These are phyloP conservation scores for Dothideomycetes sp. DNA, from an alignment of 2,329 filamentous ascomycete genomes.

Conservation along the genomic window DNA sequence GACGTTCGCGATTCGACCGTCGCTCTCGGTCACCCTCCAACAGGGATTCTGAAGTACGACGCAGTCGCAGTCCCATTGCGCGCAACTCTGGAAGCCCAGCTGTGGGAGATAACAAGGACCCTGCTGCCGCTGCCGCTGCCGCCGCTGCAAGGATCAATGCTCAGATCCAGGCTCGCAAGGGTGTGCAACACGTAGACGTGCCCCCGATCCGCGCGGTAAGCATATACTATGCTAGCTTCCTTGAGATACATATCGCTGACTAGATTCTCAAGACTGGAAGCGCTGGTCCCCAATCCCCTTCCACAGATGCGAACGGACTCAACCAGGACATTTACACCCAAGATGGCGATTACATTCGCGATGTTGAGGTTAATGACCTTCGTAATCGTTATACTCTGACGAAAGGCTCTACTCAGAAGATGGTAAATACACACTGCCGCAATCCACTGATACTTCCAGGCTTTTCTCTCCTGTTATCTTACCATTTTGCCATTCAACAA, in stretches of 20 bases:
- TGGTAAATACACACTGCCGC: conserved; percentile 79
- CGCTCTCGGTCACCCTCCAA: conserved; percentile 72
- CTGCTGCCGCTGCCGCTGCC: conserved; percentile 68
- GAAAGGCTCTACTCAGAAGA: conserved; percentile 95
- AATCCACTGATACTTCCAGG: conserved; percentile 52
- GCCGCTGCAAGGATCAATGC: conserved; percentile 47
- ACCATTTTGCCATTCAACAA: conserved; percentile 19
- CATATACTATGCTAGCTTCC: background rate
- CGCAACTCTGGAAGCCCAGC: conserved; percentile 38
- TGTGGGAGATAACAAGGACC: conserved; percentile 39
- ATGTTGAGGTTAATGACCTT: conserved; percentile 97
- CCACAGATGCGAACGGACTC: conserved; percentile 38
- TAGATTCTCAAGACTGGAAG: conserved; percentile 12
- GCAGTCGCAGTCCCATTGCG: conserved; percentile 71
- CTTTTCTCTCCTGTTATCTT: conserved; percentile 27
- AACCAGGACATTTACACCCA: conserved; percentile 85
- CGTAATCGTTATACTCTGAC: conserved; percentile 95
- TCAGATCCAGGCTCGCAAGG: conserved; percentile 54
- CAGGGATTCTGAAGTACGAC: conserved; percentile 52
- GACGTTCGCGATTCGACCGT: conserved; percentile 73
- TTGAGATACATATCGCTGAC: conserved; percentile 7
- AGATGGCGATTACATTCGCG: conserved; percentile 96
- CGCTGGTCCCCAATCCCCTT: conserved; percentile 37
- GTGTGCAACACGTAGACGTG: conserved; percentile 81
- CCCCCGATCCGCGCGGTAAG: conserved; percentile 61